Base-by-base conservation (phyloP, 2,329 filamentous ascomycete genomes). In the Cercospora canescens region DNA sequence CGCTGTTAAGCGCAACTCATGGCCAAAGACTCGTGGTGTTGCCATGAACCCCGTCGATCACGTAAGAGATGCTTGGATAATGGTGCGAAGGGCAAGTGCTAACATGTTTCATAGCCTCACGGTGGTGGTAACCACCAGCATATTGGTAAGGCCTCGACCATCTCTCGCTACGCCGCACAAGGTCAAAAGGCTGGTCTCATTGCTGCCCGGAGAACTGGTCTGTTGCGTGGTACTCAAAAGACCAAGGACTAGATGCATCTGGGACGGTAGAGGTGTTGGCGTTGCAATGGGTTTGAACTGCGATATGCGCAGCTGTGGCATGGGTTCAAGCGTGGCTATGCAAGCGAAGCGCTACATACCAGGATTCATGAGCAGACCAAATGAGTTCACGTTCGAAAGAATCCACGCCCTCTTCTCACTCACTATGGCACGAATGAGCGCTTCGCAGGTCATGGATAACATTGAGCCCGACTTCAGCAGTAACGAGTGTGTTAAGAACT, bases 1-100 rank as follows among this genome's bases (percentile, higher is more conserved):
- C 87, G 93, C 94, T 78, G 96, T 97, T 87, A 99, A 99, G 93
- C 93, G 95, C 83, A 98, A 99, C 93, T 94, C 90, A 82, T 99
- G 95, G 95, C 95, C 95, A 86, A 97, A 96, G 92, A 99, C 95
- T 89, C 94, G 95, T 95, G 95, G 95, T 97, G 95, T 99, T 91
- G 95, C 95, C 85, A 99, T 99, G 95, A 99, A 99, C 88, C 95
- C 95, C 79, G 95, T 99, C 80, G 95, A 99, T 87, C 95, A 99
- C 89, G 84, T 86, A 85, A 81, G 84, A 74, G 45, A 48, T 21
- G 54, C 34, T 28, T 16, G n/a, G 9, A 18, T 16, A 18, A 3
- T 4, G 48, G 32, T 34, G 52, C 7, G 9, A 28, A 50, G 34
- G 48, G 57, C 54, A 58, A 62, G 30, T 69, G 66, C 77, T 80